These are phyloP conservation scores for Phlyctochytrium arcticum DNA, from an alignment of 192 early-diverging fungal genomes.

Conservation along the genomic window DNA sequence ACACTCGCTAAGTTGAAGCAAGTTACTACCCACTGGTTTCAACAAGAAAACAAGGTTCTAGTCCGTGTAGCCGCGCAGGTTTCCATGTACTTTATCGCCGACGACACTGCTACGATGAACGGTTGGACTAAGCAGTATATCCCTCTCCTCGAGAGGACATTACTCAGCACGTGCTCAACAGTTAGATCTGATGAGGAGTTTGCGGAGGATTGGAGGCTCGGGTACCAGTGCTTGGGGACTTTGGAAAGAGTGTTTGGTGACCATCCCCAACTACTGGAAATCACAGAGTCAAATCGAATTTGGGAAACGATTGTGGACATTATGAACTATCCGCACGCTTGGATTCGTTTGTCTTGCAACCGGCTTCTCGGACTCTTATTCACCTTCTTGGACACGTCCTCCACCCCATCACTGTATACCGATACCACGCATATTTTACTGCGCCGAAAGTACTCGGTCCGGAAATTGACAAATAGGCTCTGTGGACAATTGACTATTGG, in stretches of 20 bases:
- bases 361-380: constrained; percentile 78
- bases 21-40: constrained; percentile 75
- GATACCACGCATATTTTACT: constrained; percentile 31
- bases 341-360: constrained; percentile 73
- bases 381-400: background rate
- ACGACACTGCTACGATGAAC: constrained; percentile 51
- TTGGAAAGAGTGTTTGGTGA: constrained; percentile 63
- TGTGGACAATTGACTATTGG: constrained; percentile 39
- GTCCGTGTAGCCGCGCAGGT: constrained; percentile 80
- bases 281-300: constrained; percentile 43
- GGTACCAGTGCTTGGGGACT: constrained; percentile 76
- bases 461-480: constrained; percentile 48
- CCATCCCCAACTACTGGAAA: constrained; percentile 22
- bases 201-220: constrained; percentile 72
- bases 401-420: constrained; percentile 20
- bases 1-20: constrained; percentile 60
- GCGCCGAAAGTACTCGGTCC: constrained; percentile 35
- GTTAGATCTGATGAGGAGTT: constrained; percentile 35
- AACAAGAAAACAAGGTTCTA: constrained; percentile 49
- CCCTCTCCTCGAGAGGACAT: too few relatives aligned
- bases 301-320: constrained; percentile 67
- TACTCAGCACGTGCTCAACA: background rate
- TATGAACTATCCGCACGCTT: constrained; percentile 83
- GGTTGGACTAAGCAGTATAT: too few relatives aligned
- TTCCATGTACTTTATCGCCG: constrained; percentile 78